These are phyloP conservation scores for Xylaria telfairii DNA, from an alignment of 495 filamentous ascomycete genomes.

Conservation along the genomic window DNA sequence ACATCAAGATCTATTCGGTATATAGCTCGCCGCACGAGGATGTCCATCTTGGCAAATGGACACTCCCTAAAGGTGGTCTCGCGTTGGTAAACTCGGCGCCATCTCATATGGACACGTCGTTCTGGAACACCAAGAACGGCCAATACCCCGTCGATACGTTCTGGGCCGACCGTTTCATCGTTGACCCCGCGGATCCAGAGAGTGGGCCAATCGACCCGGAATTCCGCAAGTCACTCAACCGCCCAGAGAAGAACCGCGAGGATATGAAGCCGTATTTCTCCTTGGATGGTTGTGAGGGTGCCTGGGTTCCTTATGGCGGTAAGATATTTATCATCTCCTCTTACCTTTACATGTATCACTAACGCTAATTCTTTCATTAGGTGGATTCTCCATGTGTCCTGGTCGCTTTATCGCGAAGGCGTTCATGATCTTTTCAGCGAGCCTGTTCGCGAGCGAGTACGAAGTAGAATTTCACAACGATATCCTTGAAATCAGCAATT, in stretches of 20 bases:
- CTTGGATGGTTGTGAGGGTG: slow-evolving; percentile 15
- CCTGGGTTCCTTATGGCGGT: slow-evolving; percentile 25
- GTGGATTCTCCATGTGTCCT: slow-evolving; percentile 17
- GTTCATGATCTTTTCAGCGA: slow-evolving; percentile 12
- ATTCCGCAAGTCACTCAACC: background rate
- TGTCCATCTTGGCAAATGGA: slow-evolving; percentile 21
- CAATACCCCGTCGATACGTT: slow-evolving; percentile 33
- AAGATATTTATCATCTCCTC: background rate
- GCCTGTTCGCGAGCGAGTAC: slow-evolving; percentile 8
- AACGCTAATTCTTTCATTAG: background rate
- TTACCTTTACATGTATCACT: background rate
- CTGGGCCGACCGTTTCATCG: slow-evolving; percentile 41
- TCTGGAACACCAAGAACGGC: slow-evolving; percentile 38
- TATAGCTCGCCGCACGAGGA: slow-evolving; percentile 26
- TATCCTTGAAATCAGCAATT: background rate
- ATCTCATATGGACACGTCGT: slow-evolving; percentile 33
- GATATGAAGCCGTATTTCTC: slow-evolving; percentile 22
- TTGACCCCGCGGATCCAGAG: slow-evolving; percentile 31
- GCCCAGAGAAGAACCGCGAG: background rate
- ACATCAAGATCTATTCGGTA: slow-evolving; percentile 31
- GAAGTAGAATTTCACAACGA: slow-evolving; percentile 16
- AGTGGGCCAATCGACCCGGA: slow-evolving; percentile 33
- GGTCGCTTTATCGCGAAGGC: slow-evolving; percentile 24
- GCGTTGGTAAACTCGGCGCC: slow-evolving; percentile 26
- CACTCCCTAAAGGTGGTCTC: slow-evolving; percentile 23